Conservation (phyloP, 306 rosid species). For the Senna tora region DNA sequence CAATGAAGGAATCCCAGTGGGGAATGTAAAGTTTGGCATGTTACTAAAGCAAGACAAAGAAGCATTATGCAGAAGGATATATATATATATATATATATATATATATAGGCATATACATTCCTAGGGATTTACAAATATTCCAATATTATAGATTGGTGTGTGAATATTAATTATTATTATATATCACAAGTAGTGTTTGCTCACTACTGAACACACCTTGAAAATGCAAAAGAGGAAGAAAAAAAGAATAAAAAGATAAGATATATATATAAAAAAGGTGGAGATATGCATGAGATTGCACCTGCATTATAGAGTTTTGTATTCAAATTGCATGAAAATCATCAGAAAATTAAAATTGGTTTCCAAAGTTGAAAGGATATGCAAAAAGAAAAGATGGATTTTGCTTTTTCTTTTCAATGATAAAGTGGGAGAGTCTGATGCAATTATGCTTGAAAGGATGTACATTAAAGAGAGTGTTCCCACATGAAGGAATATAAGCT, state of each 20-base stretch:
- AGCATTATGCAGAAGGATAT: conserved; percentile 48
- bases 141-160: conserved; percentile 17
- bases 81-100: conserved; percentile 39
- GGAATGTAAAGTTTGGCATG: conserved; percentile 83
- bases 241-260: conserved; percentile 29
- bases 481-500: conserved; percentile 48
- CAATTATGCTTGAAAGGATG: conserved; percentile 53
- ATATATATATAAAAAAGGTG: conserved; percentile 32
- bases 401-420: conserved; percentile 58
- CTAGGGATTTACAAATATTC: conserved; percentile 79
- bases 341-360: conserved; percentile 54
- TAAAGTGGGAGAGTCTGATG: conserved; percentile 57
- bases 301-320: conserved; percentile 42
- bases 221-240: conserved; percentile 45
- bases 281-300: conserved; percentile 7
- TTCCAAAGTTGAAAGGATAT: conserved; percentile 60
- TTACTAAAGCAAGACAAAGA: conserved; percentile 71
- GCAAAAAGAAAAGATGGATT: conserved; percentile 60
- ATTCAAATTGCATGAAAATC: conserved; percentile 66
- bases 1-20: conserved; percentile 81
- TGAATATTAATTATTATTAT: conserved; percentile 29
- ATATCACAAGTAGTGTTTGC: conserved; percentile 43
- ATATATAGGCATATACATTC: conserved; percentile 52
- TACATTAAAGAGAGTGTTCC: conserved; percentile 46
- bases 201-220: conserved; percentile 60